Evolutionary conservation across 345 rosid genomes (phyloP).

Genomic region (Euphorbia tirucalli): DNA sequence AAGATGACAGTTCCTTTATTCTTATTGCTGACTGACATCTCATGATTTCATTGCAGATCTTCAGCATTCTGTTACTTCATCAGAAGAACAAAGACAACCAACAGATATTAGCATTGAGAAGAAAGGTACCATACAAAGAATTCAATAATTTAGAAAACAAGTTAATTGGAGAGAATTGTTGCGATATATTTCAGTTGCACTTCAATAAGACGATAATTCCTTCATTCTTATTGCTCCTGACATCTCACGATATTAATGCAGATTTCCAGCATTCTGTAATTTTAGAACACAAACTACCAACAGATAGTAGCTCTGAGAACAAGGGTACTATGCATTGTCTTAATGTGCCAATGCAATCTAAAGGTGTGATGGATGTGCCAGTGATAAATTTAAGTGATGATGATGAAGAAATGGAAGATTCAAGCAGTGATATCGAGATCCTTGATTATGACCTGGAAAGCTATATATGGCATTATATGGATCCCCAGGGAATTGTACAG

Average conservation of each 20-base stretch:
- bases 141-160: too few relatives aligned
- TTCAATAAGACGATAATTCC: neutral
- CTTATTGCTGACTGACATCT: neutral
- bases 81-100: neutral
- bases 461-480: constrained; percentile 55
- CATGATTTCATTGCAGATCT: constrained; percentile 22
- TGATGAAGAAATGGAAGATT: constrained; percentile 41
- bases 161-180: neutral
- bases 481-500: constrained; percentile 56
- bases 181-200: neutral
- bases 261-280: constrained; percentile 10
- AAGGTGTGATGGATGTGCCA: neutral
- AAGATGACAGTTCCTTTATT: neutral
- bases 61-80: neutral
- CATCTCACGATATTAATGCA: constrained; percentile 18
- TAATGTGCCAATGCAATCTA: neutral
- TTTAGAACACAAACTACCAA: neutral
- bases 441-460: constrained; percentile 20
- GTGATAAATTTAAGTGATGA: constrained; percentile 15
- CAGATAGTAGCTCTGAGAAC: neutral
- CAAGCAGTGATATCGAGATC: constrained; percentile 13
- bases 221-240: neutral
- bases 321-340: neutral
- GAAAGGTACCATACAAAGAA: neutral
- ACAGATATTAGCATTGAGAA: neutral